Conservation (phyloP, 2,329 filamentous ascomycete genomes). For the Lachnellula willkommii region DNA sequence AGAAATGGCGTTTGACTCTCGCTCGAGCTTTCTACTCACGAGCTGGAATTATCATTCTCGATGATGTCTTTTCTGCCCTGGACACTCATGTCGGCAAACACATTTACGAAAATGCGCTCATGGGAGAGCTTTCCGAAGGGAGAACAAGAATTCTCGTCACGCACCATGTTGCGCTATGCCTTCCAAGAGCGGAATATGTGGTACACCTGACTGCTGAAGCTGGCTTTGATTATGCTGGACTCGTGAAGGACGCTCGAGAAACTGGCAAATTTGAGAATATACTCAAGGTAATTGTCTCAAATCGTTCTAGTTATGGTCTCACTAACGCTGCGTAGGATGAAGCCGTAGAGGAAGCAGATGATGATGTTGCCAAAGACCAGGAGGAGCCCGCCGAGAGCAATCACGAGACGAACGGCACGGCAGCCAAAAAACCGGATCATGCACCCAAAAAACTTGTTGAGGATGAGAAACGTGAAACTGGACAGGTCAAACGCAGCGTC, state of each 20-base stretch:
- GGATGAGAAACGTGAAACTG: slow-evolving; percentile 64
- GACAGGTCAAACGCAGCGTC: slow-evolving; percentile 60
- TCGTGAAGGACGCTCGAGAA: too few relatives aligned
- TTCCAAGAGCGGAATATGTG: slow-evolving; percentile 64
- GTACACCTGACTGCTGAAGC: slow-evolving; percentile 37
- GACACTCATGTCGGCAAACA: slow-evolving; percentile 75
- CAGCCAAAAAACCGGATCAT: too few relatives aligned
- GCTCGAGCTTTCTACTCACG: slow-evolving; percentile 74
- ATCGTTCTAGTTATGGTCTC: too few relatives aligned
- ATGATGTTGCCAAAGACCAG: too few relatives aligned
- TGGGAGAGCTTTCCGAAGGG: slow-evolving; percentile 60
- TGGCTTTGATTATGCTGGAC: slow-evolving; percentile 43
- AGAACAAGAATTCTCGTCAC: slow-evolving; percentile 73
- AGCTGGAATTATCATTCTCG: slow-evolving; percentile 67
- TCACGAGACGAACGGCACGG: too few relatives aligned
- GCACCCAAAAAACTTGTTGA: slow-evolving; percentile 41
- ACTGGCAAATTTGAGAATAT: too few relatives aligned
- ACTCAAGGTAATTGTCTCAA: too few relatives aligned
- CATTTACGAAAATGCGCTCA: slow-evolving; percentile 69
- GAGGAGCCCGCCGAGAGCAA: too few relatives aligned
- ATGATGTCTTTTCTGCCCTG: slow-evolving; percentile 74
- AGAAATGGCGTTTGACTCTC: slow-evolving; percentile 74
- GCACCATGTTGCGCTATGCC: slow-evolving; percentile 67
- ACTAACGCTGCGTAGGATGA: too few relatives aligned
- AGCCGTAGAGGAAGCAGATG: too few relatives aligned